phyloP scores from a whole-genome alignment of 2,329 filamentous ascomycete species.

The Gremmenia infestans region DNA sequence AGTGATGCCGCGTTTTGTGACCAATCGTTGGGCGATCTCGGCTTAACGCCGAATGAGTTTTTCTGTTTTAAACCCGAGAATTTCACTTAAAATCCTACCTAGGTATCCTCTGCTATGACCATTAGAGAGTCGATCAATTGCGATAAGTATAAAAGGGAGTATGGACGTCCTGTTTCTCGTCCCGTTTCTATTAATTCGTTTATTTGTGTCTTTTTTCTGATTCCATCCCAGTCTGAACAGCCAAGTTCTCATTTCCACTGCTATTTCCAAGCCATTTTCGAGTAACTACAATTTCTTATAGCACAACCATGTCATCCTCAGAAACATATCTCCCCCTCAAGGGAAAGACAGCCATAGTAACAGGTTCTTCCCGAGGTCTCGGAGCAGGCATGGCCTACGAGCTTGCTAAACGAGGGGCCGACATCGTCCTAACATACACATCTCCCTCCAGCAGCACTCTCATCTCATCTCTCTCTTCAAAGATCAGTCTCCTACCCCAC shows the following conservation, averaged over 20 bases:
- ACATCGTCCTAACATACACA: conserved; percentile 10
- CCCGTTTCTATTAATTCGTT: too few relatives aligned
- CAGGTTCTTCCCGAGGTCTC: conserved; percentile 14
- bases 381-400: conserved; percentile 14
- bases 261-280: not conserved
- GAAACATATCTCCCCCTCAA: conserved; percentile 1
- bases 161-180: too few relatives aligned
- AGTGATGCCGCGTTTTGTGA: too few relatives aligned
- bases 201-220: too few relatives aligned
- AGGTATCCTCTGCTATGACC: too few relatives aligned
- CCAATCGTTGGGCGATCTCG: too few relatives aligned
- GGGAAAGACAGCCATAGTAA: conserved; percentile 15
- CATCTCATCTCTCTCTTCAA: not conserved
- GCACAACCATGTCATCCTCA: not conserved
- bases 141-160: too few relatives aligned
- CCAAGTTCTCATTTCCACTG: not conserved
- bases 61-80: too few relatives aligned
- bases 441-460: not conserved
- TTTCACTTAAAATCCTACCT: too few relatives aligned
- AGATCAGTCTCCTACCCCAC: conserved; percentile 38
- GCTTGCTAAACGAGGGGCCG: conserved; percentile 13
- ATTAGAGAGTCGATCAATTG: too few relatives aligned
- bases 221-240: too few relatives aligned
- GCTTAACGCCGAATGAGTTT: too few relatives aligned
- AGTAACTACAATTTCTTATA: not conserved